Evolutionary conservation across 23 red algal genomes (phyloP).

Genomic region (Gracilaria caudata): DNA sequence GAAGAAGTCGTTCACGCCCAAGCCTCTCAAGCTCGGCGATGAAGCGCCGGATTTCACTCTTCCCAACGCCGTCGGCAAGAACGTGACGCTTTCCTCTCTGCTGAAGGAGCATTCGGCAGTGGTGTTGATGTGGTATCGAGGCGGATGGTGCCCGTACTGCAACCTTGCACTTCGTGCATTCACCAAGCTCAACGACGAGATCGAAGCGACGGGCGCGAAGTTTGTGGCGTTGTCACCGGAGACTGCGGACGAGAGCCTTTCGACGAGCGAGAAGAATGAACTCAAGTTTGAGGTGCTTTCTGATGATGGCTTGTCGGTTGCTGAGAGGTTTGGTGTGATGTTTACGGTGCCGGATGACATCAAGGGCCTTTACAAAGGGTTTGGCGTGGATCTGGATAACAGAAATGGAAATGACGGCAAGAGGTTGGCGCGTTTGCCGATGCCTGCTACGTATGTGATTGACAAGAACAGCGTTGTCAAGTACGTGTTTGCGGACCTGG

Average conservation of each 20-base stretch:
- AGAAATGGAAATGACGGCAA: conserved; percentile 41
- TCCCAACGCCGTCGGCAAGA: conserved; percentile 21
- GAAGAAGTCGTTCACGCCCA: not conserved
- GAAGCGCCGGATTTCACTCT: conserved; percentile 24
- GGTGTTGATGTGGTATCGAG: conserved; percentile 44
- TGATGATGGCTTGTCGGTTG: conserved; percentile 40
- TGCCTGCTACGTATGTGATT: conserved; percentile 36
- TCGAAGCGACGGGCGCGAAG: conserved; percentile 5
- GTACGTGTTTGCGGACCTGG: conserved; percentile 31
- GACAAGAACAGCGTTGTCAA: conserved; percentile 22
- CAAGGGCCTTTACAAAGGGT: conserved; percentile 22
- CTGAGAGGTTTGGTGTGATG: conserved; percentile 31
- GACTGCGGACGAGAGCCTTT: conserved; percentile 52
- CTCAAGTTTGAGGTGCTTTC: conserved; percentile 42
- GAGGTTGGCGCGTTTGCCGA: conserved; percentile 34
- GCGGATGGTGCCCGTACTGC: conserved; percentile 57
- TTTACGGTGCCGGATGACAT: conserved; percentile 38
- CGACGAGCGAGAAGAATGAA: conserved; percentile 22
- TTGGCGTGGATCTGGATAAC: conserved; percentile 36
- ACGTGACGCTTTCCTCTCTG: conserved; percentile 9
- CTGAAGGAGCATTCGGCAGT: conserved; percentile 20
- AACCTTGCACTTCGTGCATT: conserved; percentile 18
- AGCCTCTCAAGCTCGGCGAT: conserved; percentile 6
- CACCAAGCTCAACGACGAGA: not conserved
- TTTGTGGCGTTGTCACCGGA: conserved; percentile 36